Conservation (phyloP, 768 basidiomycete species). For the Amanita molliuscula region DNA sequence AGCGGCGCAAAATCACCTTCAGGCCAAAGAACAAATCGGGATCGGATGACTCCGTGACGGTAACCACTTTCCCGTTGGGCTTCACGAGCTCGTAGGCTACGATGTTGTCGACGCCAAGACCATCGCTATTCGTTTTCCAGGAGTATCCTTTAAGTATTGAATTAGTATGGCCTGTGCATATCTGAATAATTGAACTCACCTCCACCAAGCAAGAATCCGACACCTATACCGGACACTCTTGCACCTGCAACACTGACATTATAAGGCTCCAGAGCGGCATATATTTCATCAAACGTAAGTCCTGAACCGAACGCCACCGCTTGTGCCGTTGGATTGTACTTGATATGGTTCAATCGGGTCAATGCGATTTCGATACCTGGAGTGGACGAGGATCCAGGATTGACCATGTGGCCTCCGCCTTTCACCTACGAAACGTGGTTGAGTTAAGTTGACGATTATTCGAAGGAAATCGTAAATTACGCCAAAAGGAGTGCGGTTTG, state of each 20-base stretch:
- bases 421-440: constrained; percentile 25
- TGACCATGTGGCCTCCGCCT: constrained; percentile 36
- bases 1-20: constrained; percentile 15
- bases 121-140: constrained; percentile 22
- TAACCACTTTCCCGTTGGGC: constrained; percentile 37
- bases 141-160: constrained; percentile 37
- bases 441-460: neutral
- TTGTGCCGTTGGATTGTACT: constrained; percentile 18
- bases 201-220: constrained; percentile 38
- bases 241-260: constrained; percentile 40
- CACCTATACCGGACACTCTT: constrained; percentile 35
- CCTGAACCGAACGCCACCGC: constrained; percentile 22
- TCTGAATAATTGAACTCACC: constrained; percentile 25
- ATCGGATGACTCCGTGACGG: constrained; percentile 22
- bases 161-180: constrained; percentile 19
- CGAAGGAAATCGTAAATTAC: neutral
- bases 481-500: neutral
- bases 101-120: constrained; percentile 30
- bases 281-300: constrained; percentile 42
- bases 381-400: constrained; percentile 40
- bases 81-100: constrained; percentile 46
- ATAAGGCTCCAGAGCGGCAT: constrained; percentile 27
- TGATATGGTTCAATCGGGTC: constrained; percentile 25
- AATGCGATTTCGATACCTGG: constrained; percentile 38
- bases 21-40: constrained; percentile 31